These are phyloP conservation scores for Globisporangium takayamanum DNA, from an alignment of 352 stramenopile genomes.

Conservation along the genomic window DNA sequence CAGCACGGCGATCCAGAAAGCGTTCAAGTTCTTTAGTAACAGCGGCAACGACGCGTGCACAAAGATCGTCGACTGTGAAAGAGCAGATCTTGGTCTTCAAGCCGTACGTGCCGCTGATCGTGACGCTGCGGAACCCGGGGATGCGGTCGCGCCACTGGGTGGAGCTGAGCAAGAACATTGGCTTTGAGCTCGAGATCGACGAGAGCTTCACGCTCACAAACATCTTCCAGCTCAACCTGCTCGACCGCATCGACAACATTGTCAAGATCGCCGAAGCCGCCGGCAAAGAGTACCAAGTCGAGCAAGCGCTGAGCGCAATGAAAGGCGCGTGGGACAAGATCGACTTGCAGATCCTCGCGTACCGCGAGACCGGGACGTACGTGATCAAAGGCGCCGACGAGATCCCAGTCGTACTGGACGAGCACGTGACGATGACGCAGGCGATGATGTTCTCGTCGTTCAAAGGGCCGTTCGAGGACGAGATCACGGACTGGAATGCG, in stretches of 20 bases:
- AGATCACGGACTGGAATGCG: conserved; percentile 90
- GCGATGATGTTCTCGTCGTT: conserved; percentile 96
- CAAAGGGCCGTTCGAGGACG: conserved; percentile 92
- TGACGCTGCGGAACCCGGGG: conserved; percentile 87
- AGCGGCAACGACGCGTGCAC: conserved; percentile 79
- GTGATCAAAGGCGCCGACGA: conserved; percentile 94
- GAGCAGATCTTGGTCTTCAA: conserved; percentile 91
- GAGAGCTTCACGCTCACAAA: conserved; percentile 85
- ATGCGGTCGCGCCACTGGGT: conserved; percentile 94
- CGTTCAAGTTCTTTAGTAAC: conserved; percentile 91
- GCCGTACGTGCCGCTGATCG: conserved; percentile 90
- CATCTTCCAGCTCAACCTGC: conserved; percentile 78
- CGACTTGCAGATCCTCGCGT: conserved; percentile 85
- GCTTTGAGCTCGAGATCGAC: conserved; percentile 84
- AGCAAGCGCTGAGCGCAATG: conserved; percentile 91
- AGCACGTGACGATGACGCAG: conserved; percentile 95
- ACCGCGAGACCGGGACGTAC: conserved; percentile 91
- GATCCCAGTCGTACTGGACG: conserved; percentile 91
- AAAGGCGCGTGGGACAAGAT: conserved; percentile 88
- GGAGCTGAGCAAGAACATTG: conserved; percentile 80
- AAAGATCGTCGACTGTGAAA: conserved; percentile 89
- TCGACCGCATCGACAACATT: conserved; percentile 88
- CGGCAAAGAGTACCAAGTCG: conserved; percentile 94
- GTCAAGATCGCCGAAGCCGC: conserved; percentile 90
- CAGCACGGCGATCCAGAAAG: conserved; percentile 85